A percentile compares a stretch with the other conserved stretches of the same genome.
Evolutionary conservation across 306 rosid genomes (phyloP).

Genomic region (Ochetophila trinervis): DNA sequence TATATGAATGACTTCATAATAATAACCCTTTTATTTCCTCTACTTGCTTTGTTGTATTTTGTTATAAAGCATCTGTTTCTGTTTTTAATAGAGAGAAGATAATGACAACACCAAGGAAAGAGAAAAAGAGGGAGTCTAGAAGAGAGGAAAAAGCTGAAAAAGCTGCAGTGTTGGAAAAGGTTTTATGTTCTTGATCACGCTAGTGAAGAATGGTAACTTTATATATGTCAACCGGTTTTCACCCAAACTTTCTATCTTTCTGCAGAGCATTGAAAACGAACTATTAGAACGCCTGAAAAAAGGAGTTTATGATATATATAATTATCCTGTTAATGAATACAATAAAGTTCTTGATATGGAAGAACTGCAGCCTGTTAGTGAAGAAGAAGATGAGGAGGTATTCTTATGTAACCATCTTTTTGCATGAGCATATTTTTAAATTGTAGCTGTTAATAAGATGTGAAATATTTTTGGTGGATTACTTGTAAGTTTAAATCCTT

Average conservation of each 20-base stretch:
- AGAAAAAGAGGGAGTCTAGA: slow-evolving; percentile 78
- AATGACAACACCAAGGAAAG: slow-evolving; percentile 79
- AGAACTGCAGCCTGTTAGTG: slow-evolving; percentile 29
- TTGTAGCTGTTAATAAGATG: slow-evolving; percentile 5
- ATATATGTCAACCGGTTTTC: slow-evolving; percentile 18
- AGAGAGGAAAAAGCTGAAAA: slow-evolving; percentile 82
- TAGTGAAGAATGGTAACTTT: slow-evolving; percentile 4
- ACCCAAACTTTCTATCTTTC: slow-evolving; percentile 21
- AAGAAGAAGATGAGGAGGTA: slow-evolving; percentile 67
- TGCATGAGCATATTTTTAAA: slow-evolving; percentile 1
- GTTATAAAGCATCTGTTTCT: slow-evolving; percentile 6
- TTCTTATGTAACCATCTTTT: neutral
- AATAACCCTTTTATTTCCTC: too few species aligned
- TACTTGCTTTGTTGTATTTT: neutral
- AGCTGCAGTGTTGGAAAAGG: slow-evolving; percentile 75
- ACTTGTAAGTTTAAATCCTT: neutral
- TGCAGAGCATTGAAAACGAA: slow-evolving; percentile 72
- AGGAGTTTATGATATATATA: slow-evolving; percentile 63
- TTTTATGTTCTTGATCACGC: slow-evolving; percentile 25
- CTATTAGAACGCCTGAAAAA: slow-evolving; percentile 67
- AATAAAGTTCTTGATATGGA: slow-evolving; percentile 46
- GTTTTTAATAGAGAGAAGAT: slow-evolving; percentile 72
- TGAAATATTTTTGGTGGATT: neutral
- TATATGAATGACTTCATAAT: too few species aligned
- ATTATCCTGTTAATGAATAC: slow-evolving; percentile 51